phyloP scores from a whole-genome alignment of 768 basidiomycete genomes.

The Rhodotorula toruloides region DNA sequence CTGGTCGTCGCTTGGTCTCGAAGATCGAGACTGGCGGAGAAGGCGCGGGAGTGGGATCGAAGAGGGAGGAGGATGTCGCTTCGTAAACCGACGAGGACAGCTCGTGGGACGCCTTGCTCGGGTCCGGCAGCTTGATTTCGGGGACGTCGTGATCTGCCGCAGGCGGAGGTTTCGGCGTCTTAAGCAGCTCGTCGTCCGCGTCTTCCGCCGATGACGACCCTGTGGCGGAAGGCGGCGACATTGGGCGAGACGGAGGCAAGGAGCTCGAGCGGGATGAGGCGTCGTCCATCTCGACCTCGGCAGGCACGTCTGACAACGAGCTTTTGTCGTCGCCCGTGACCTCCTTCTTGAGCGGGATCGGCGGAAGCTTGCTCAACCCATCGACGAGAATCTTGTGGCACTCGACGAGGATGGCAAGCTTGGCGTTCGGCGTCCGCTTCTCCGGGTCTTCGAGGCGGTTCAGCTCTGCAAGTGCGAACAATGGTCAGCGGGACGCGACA shows the following conservation, averaged over 20 bases:
- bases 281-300: conserved; percentile 41
- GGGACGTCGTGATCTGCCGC: conserved; percentile 20
- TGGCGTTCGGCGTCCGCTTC: conserved; percentile 65
- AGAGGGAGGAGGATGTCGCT: conserved; percentile 15
- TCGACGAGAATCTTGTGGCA: conserved; percentile 76
- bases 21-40: conserved; percentile 29
- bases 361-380: conserved; percentile 37
- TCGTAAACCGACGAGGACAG: conserved; percentile 23
- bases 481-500: neutral
- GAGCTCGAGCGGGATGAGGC: conserved; percentile 32
- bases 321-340: conserved; percentile 1
- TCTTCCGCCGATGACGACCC: neutral
- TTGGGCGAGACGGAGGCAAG: conserved; percentile 20
- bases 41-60: neutral
- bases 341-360: conserved; percentile 41
- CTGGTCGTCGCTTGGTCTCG: conserved; percentile 10
- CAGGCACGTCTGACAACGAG: neutral
- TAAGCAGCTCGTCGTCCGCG: conserved; percentile 24
- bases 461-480: conserved; percentile 50
- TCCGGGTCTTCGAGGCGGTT: conserved; percentile 52
- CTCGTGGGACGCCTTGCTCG: conserved; percentile 9
- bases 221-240: neutral
- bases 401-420: conserved; percentile 70
- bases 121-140: conserved; percentile 32
- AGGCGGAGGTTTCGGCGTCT: conserved; percentile 20